Conservation (phyloP, 306 rosid genomes). For the Vigna trinervia region DNA sequence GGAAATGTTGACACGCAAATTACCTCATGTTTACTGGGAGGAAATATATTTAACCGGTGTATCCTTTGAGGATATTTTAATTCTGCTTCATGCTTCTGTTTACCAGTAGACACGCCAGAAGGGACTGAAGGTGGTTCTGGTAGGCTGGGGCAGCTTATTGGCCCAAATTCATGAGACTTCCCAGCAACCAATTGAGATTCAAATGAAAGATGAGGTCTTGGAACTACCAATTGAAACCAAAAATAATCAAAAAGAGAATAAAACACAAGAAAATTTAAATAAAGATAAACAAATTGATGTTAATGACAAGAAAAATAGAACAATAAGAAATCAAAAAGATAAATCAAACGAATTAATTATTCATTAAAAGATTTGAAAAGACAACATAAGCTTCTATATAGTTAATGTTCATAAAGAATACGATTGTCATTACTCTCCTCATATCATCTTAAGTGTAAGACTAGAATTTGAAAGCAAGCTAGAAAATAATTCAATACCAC, state of each 20-base stretch:
- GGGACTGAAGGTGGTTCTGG: conserved; percentile 62
- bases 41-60: conserved; percentile 85
- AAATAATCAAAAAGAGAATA: conserved; percentile 43
- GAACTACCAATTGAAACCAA: conserved; percentile 65
- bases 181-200: conserved; percentile 97
- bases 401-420: neutral
- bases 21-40: conserved; percentile 86
- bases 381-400: conserved; percentile 3
- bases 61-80: conserved; percentile 87
- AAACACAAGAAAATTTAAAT: conserved; percentile 11
- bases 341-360: conserved; percentile 11
- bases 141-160: conserved; percentile 78
- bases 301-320: conserved; percentile 20
- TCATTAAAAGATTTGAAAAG: neutral
- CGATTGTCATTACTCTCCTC: no score
- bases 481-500: no score
- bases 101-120: conserved; percentile 67
- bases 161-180: conserved; percentile 81
- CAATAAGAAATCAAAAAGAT: conserved; percentile 20
- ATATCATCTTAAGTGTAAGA: no score
- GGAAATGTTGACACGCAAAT: conserved; percentile 33
- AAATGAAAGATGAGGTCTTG: conserved; percentile 94
- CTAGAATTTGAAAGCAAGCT: no score
- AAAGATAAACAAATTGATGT: conserved; percentile 23
- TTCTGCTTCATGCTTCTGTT: conserved; percentile 94